phyloP scores from a whole-genome alignment of 2,329 filamentous ascomycete species.

The Simplicillium aogashimaense region DNA sequence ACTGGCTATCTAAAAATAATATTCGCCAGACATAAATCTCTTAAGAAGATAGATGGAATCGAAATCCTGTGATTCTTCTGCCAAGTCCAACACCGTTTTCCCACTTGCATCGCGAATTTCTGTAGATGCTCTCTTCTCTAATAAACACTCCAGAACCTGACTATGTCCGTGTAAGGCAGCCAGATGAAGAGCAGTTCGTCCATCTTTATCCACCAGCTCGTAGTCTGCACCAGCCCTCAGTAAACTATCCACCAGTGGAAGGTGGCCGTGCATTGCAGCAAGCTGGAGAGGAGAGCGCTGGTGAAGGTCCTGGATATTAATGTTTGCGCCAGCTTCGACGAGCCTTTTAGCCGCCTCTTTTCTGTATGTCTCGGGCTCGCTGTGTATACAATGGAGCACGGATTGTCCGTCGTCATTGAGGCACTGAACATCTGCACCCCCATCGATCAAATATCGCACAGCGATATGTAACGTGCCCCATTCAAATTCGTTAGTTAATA shows the following conservation, averaged over 20 bases:
- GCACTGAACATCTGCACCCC: not conserved
- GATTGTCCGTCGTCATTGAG: not conserved
- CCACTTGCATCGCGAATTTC: not conserved
- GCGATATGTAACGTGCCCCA: not conserved
- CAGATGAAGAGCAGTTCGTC: not conserved
- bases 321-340: not conserved
- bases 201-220: not conserved
- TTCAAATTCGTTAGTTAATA: not conserved
- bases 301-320: not conserved
- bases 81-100: not conserved
- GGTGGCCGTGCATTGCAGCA: not conserved
- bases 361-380: not conserved
- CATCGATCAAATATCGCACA: not conserved
- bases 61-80: not conserved
- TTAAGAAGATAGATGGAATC: too few relatives aligned
- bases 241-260: not conserved
- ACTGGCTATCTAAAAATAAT: too few relatives aligned
- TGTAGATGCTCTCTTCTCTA: not conserved
- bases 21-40: too few relatives aligned
- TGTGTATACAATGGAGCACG: not conserved
- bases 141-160: not conserved
- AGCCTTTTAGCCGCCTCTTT: too few relatives aligned
- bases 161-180: not conserved
- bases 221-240: not conserved
- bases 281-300: not conserved